A percentile compares a stretch with the other conserved stretches of the same genome.
Evolutionary conservation across 441 rosid species (phyloP).

Genomic region (Eutrema salsugineum): DNA sequence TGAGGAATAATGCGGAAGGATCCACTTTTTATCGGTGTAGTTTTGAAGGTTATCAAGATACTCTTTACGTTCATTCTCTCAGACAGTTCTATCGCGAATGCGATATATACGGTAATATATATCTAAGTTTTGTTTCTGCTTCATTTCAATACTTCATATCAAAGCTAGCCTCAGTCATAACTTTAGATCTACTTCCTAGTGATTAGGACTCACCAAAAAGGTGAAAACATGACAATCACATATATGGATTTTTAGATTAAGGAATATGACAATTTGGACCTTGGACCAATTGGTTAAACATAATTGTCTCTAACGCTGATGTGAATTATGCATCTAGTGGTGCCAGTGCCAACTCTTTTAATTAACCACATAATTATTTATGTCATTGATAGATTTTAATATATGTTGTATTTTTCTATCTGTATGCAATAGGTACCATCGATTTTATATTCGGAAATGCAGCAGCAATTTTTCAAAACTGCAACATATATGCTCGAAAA

Average conservation of each 20-base stretch:
- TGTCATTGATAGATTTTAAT: background rate
- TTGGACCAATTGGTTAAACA: background rate
- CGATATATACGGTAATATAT: constrained; percentile 32
- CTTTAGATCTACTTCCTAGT: background rate
- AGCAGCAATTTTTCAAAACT: constrained; percentile 35
- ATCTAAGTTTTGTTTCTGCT: background rate
- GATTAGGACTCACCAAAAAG: background rate
- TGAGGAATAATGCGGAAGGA: constrained; percentile 32
- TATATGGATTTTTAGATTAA: background rate
- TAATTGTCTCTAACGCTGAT: background rate
- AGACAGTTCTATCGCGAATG: constrained; percentile 37
- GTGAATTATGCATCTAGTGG: too few species aligned
- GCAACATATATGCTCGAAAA: constrained; percentile 36
- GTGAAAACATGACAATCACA: background rate
- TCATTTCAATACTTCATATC: background rate
- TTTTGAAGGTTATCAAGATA: constrained; percentile 38
- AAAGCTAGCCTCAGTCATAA: background rate
- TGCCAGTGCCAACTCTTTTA: too few species aligned
- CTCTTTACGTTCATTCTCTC: constrained; percentile 31
- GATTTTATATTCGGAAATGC: constrained; percentile 70
- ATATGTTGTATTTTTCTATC: background rate
- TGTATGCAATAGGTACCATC: constrained; percentile 46
- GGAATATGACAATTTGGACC: background rate
- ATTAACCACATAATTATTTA: too few species aligned
- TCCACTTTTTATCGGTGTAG: constrained; percentile 34